A percentile compares a stretch with the other conserved stretches of the same genome.
Evolutionary conservation across 2,329 filamentous ascomycete genomes (phyloP).

Genomic region (Colletotrichum tofieldiae): DNA sequence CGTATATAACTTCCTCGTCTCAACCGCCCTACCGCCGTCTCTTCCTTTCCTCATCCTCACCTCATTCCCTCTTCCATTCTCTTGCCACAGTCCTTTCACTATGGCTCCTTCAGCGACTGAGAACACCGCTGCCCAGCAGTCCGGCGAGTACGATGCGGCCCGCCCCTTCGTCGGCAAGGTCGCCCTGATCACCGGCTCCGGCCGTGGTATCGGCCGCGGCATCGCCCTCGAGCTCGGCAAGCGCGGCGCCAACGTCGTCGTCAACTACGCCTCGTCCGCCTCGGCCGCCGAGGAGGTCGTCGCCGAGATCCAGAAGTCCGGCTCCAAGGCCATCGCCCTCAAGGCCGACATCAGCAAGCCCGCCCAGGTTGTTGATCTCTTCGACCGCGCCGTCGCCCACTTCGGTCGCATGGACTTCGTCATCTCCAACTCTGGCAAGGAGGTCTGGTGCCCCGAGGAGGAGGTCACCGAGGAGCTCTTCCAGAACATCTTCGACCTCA

Average conservation of each 20-base stretch:
- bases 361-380: conserved; percentile 72
- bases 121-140: conserved; percentile 36
- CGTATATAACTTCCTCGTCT: conserved; percentile 35
- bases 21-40: not conserved
- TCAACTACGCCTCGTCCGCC: conserved; percentile 76
- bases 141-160: conserved; percentile 48
- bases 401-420: conserved; percentile 82
- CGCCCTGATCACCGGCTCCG: conserved; percentile 75
- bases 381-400: conserved; percentile 75
- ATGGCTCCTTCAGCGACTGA: conserved; percentile 51
- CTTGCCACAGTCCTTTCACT: conserved; percentile 14
- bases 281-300: conserved; percentile 72
- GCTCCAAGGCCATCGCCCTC: conserved; percentile 71
- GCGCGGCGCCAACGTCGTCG: conserved; percentile 75
- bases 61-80: conserved; percentile 1
- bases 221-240: conserved; percentile 78
- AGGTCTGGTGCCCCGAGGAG: conserved; percentile 79
- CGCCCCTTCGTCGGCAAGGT: conserved; percentile 66
- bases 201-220: conserved; percentile 77
- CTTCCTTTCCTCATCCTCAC: conserved; percentile 10
- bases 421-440: conserved; percentile 80
- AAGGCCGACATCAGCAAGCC: conserved; percentile 77
- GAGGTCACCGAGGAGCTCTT: conserved; percentile 80
- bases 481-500: conserved; percentile 81
- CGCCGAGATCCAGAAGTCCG: conserved; percentile 67